phyloP scores from a whole-genome alignment of 2,329 filamentous ascomycete species.

The Colletotrichum abscissum region DNA sequence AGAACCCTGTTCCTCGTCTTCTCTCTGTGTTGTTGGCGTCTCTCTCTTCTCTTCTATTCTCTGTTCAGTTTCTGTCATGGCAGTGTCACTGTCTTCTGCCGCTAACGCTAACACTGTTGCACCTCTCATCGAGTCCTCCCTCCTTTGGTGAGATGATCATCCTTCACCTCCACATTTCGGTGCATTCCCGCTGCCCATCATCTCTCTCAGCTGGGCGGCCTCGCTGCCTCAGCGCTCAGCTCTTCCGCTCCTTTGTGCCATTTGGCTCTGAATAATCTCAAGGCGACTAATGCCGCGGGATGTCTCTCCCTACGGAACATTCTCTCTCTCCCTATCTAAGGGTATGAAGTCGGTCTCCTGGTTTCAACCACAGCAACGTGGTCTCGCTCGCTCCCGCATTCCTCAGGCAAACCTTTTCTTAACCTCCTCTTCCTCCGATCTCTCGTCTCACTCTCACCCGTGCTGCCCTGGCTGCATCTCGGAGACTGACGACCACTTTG shows the following conservation, averaged over 20 bases:
- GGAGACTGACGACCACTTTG: neutral
- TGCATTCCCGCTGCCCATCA: constrained; percentile 9
- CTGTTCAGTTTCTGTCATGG: neutral
- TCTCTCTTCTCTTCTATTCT: neutral
- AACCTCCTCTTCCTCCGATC: neutral
- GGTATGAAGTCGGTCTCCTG: neutral
- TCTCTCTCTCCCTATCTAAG: neutral
- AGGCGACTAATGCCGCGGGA: neutral
- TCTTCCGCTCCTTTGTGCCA: neutral
- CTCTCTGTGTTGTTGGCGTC: neutral
- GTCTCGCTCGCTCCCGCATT: constrained; percentile 12
- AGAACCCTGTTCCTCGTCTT: constrained; percentile 27
- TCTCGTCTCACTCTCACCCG: neutral
- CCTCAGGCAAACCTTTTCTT: constrained; percentile 26
- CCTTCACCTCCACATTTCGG: constrained; percentile 16
- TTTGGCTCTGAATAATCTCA: neutral
- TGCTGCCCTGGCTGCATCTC: constrained; percentile 6
- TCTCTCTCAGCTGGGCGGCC: constrained; percentile 1
- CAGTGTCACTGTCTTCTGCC: no score
- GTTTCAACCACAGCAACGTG: constrained; percentile 15
- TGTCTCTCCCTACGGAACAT: constrained; percentile 19
- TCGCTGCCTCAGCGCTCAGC: constrained; percentile 3
- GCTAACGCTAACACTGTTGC: neutral
- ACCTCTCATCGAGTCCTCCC: neutral
- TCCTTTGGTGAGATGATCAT: constrained; percentile 10